Conservation (phyloP, 306 rosid species). For the Pyrus bretschneideri region DNA sequence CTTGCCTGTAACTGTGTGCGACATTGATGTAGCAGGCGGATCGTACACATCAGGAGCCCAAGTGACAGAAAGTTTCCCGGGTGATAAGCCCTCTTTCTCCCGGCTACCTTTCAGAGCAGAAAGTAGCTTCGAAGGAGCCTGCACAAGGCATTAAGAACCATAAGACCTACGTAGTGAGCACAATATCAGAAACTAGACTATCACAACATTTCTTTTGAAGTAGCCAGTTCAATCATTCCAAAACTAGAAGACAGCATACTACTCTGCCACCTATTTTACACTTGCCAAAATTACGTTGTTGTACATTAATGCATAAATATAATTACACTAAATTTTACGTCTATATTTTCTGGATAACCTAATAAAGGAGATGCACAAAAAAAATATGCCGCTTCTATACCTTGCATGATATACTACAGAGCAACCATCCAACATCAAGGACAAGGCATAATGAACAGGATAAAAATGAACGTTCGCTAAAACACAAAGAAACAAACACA, state of each 20-base stretch:
- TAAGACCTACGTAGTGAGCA: not conserved
- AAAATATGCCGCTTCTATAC: not conserved
- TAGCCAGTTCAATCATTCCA: not conserved
- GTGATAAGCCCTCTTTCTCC: slow-evolving; percentile 33
- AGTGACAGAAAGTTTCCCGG: slow-evolving; percentile 44
- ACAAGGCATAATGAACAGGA: not conserved
- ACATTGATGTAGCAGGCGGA: slow-evolving; percentile 52
- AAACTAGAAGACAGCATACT: not conserved
- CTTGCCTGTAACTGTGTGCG: slow-evolving; percentile 50
- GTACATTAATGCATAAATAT: not conserved
- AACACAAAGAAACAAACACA: not conserved
- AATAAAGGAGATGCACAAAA: not conserved
- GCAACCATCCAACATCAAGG: not conserved
- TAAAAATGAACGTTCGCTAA: not conserved
- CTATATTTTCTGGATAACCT: not conserved
- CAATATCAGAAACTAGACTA: not conserved
- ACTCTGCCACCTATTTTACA: not conserved
- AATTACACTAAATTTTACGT: not conserved
- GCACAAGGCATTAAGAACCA: not conserved
- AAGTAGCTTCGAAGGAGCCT: slow-evolving; percentile 57
- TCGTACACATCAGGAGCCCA: slow-evolving; percentile 95
- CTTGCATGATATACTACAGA: not conserved
- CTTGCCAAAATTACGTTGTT: no score
- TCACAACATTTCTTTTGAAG: not conserved
- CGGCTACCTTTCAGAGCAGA: slow-evolving; percentile 87